Base-by-base conservation (phyloP, 306 rosid genomes). In the Cucurbita maxima region DNA sequence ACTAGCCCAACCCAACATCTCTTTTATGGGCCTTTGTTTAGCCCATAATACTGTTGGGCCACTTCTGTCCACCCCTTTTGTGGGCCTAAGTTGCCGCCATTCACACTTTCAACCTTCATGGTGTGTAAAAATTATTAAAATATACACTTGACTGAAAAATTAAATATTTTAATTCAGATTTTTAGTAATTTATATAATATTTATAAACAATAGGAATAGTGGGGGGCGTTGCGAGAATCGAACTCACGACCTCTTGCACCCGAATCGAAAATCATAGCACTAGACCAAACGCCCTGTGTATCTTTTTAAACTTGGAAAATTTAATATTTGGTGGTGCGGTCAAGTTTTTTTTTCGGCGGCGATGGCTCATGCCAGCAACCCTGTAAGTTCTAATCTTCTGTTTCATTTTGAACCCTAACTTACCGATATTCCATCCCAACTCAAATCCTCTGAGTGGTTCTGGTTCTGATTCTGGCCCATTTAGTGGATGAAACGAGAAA, bases 261-360 rank as follows among this genome's bases (percentile, higher is more conserved):
- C 83, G 81, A 84, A 84, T 85, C 87, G 80, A 87, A 87, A 87
- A 89, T 89, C 89, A 89, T 82, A 85, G 89, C 87, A 84, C 87
- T 86, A 83, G 87, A 88, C 94, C 94, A 86, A 86, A 83, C 87
- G 77, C 89, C 87, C 90, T 37, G 1, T 0, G 0, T 20, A 25
- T 1, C 2, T 25, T 25, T 0, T 25, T 25, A 25, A 25, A 25
- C 2, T 25, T 25, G 25, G 25, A 1, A 1, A 1, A 25, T 68
- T 52, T 44, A 30, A 73, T 16, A 44, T 36, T 59, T 36, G 40
- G 50, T 25, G 11, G 51, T 70, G 15, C 50, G 74, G 22, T 52
- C 34, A n/a, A 19, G 75, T 13, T 50, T 43, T 11, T 11, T n/a
- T 30, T 20, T 37, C 16, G 41, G 74, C 51, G 11, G 47, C 80